These are phyloP conservation scores for Mortierella sp. DNA, from an alignment of 371 early-diverging fungal species.

Conservation along the genomic window DNA sequence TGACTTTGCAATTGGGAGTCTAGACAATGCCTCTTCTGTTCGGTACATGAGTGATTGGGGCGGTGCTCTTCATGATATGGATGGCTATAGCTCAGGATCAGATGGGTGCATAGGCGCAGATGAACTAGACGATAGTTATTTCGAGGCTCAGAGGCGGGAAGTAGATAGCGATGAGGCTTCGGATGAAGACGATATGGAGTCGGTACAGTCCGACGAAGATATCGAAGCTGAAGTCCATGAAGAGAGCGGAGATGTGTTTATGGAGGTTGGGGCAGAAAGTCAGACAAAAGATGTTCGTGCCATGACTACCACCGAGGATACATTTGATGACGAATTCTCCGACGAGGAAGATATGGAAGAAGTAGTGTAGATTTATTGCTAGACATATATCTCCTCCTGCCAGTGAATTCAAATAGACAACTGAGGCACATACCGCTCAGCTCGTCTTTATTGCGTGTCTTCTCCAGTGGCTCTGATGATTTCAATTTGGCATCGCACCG, in stretches of 20 bases:
- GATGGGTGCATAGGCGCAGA: constrained; percentile 13
- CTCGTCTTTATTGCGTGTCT: no score
- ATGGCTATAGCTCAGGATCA: constrained; percentile 17
- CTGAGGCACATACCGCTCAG: no score
- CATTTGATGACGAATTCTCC: constrained; percentile 12
- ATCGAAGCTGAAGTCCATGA: constrained; percentile 7
- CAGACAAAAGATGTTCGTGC: neutral
- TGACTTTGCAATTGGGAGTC: constrained; percentile 13
- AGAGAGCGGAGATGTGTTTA: constrained; percentile 25
- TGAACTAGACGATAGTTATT: constrained; percentile 26
- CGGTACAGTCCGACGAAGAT: constrained; percentile 1
- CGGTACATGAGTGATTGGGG: constrained; percentile 48
- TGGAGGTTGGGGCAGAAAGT: constrained; percentile 18
- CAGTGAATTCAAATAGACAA: no score
- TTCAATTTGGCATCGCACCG: no score
- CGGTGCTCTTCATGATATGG: constrained; percentile 17
- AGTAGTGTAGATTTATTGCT: constrained; percentile 14
- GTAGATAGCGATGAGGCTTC: neutral
- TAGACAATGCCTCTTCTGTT: constrained; percentile 2
- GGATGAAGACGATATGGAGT: constrained; percentile 15
- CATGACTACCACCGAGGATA: constrained; percentile 2
- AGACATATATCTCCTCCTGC: neutral
- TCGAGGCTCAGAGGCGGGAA: constrained; percentile 23
- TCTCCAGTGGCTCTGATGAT: no score
- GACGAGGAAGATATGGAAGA: constrained; percentile 39